These are phyloP conservation scores for Elongisporangium anandrum DNA, from an alignment of 352 stramenopile species.

Conservation along the genomic window DNA sequence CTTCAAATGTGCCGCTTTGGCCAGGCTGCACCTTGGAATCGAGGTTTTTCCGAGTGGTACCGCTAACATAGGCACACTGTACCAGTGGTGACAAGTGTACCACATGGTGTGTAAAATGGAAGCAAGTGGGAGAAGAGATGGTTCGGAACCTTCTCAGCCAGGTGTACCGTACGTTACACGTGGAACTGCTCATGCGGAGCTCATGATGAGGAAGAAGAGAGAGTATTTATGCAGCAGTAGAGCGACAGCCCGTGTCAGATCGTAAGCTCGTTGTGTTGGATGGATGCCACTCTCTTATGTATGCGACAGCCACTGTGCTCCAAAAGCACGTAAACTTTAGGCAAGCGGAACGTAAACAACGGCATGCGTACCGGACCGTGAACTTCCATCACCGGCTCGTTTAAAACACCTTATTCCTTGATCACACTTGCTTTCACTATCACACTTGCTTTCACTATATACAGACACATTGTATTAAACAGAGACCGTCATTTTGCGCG, in stretches of 20 bases:
- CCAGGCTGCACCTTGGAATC: neutral
- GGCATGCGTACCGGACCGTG: neutral
- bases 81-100: neutral
- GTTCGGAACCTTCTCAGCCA: neutral
- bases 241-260: neutral
- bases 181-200: neutral
- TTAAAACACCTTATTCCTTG: neutral
- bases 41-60: neutral
- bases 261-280: neutral
- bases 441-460: too few species aligned
- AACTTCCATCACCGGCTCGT: neutral
- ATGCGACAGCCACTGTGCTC: neutral
- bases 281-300: neutral
- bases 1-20: neutral
- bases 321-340: neutral
- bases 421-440: too few species aligned
- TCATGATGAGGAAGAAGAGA: neutral
- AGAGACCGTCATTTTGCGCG: neutral
- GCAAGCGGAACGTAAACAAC: neutral
- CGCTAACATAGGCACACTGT: neutral
- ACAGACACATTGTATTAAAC: neutral
- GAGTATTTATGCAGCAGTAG: neutral
- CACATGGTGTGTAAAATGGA: neutral
- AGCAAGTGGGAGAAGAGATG: neutral
- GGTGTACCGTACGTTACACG: neutral